Evolutionary conservation across 2,329 filamentous ascomycete species (phyloP), one percentile per base, ranked within the genome.

Genomic region (Alternaria dauci): DNA sequence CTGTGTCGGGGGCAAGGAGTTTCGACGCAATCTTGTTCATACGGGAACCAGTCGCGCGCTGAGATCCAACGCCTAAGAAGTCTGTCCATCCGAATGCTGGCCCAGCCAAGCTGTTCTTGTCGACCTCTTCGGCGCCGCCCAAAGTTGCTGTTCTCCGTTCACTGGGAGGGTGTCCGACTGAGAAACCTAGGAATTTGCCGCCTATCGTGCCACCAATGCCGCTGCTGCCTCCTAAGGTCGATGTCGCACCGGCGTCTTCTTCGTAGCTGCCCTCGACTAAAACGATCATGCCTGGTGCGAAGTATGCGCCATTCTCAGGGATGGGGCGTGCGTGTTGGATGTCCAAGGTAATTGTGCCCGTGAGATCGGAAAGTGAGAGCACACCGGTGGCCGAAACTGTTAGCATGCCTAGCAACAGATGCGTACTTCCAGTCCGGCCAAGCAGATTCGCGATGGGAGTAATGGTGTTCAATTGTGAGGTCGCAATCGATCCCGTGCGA

Each of bases 211-310:
- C 94, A 41, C 94, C 94, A 26, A 97, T 89, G 42, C 94, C 94
- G 48, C 88, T 90, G 65, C 88, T 91, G 5, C 91, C 90, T 52
- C 92, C 91, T 5, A 96, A 83, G 1, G 79, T 78, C 41, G 76
- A 77, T 0, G 86, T 77, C 20, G 74, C 76, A 0, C 87, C 88
- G 20, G 88, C 89, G 16, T 97, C 93, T 76, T 98, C 95, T 76
- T 97, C 93, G 73, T 99, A 99, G n/a, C 94, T 89, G 7, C 95
- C 95, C 71, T 99, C 95, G 0, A 97, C 88, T 0, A 99, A 85
- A 4, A 98, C 91, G 48, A 99, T 91, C 93, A 98, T 98, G 3
- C 96, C 96, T 0, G 95, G 94, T 5, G 90, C 89, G 74, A 97
- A 97, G 91, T 93, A 99, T 4, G 92, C 90, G 25, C 92, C 93